phyloP scores from a whole-genome alignment of 306 rosid genomes.

The Cucurbita argyrosperma region DNA sequence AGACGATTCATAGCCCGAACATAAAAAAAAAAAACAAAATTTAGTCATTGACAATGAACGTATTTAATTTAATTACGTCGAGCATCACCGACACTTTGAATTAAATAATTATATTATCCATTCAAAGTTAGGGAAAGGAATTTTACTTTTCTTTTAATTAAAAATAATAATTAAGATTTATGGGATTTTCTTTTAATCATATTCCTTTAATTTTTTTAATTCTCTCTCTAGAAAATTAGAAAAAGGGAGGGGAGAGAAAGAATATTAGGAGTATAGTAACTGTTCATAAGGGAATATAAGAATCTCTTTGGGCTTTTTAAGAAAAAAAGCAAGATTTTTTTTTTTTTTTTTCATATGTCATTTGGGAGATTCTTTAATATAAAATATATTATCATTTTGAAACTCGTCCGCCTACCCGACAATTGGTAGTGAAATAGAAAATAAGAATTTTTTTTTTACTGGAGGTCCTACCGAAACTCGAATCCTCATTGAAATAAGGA shows the following conservation, averaged over 20 bases:
- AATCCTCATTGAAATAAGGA: too few species aligned
- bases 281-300: background rate
- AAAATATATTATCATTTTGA: too few species aligned
- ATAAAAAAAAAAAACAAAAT: background rate
- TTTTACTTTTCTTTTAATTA: background rate
- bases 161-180: constrained; percentile 20
- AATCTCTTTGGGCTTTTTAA: too few species aligned
- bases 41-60: background rate
- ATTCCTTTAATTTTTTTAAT: constrained; percentile 10
- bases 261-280: constrained; percentile 13
- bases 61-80: background rate
- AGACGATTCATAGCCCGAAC: background rate
- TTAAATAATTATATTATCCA: background rate
- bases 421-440: too few species aligned
- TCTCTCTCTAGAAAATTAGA: constrained; percentile 4
- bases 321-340: too few species aligned
- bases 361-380: too few species aligned
- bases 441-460: too few species aligned
- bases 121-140: background rate
- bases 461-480: too few species aligned
- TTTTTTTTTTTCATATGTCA: too few species aligned
- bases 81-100: background rate
- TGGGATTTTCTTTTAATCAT: constrained; percentile 62
- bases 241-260: background rate
- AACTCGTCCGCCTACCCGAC: too few species aligned